Evolutionary conservation across 129 eudicot species (phyloP), one percentile per base, ranked within the genome.

Genomic region (Flaveria linearis): DNA sequence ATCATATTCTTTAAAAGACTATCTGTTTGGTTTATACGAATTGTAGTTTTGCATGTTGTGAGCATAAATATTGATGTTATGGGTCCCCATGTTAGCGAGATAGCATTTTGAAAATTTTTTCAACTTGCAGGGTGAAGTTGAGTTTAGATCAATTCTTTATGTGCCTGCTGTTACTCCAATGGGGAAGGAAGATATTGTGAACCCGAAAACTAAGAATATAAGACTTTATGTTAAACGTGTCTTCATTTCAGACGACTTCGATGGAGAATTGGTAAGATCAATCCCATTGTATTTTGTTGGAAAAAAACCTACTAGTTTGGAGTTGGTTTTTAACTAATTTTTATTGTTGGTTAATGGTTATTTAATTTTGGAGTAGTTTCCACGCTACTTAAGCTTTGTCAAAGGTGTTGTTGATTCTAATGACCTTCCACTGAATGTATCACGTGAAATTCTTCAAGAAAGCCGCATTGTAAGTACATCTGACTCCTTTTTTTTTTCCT

Each of bases 361-460:
- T 79, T 9, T 6, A 22, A 77, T 71, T 75, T 52, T 75, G 69
- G 36, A 30, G 36, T 66, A 94, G 99, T 94, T 94, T 78, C 98
- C 97, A 43, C 88, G 98, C 46, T 93, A 93, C 76, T 72, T 93
- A 52, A 88, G 98, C 86, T 93, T 93, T 57, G 85, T 93, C 20
- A 93, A 93, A 84, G 98, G 98, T 82, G 97, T 93, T 75, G 98
- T 93, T 4, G 98, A 90, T 76, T 93, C 98, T 12, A 93, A 87
- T 78, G 98, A 93, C 76, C 98, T 93, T 75, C 98, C 98, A 28
- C 83, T 93, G 67, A 93, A 93, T 75, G 98, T 93, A 17, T 93
- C 98, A 16, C 97, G 98, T 45, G 98, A 93, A 82, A 91, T 93
- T 71, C 96, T 93, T 61, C 98, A 93, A 84, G 98, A 91, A 87